Conservation (phyloP, 179 eudicot species). For the Spergularia azorica region DNA sequence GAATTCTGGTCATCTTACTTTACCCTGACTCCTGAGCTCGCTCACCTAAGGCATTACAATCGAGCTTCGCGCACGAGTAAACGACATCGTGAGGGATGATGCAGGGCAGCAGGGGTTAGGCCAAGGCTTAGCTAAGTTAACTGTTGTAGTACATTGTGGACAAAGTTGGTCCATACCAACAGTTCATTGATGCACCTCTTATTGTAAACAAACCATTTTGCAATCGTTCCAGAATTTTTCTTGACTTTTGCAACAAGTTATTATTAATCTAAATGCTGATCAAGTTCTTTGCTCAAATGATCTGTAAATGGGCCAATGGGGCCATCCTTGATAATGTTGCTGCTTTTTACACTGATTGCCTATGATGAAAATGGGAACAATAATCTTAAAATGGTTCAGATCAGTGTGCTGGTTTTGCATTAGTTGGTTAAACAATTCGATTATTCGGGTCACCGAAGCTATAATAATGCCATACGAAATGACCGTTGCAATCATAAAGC, state of each 20-base stretch:
- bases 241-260: slow-evolving; percentile 4
- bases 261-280: not conserved
- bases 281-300: not conserved
- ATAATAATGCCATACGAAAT: not conserved
- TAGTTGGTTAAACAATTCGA: not conserved
- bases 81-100: too few relatives aligned
- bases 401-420: slow-evolving; percentile 1
- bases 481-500: not conserved
- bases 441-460: too few relatives aligned
- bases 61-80: too few relatives aligned
- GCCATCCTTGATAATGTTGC: not conserved
- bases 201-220: not conserved
- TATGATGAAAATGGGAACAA: not conserved
- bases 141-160: not conserved
- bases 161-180: not conserved
- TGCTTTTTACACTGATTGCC: not conserved
- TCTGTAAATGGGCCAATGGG: not conserved
- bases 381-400: too few relatives aligned
- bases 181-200: slow-evolving; percentile 9
- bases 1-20: too few relatives aligned
- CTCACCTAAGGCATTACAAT: too few relatives aligned
- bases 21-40: too few relatives aligned
- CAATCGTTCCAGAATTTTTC: not conserved
- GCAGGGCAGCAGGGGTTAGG: too few relatives aligned
- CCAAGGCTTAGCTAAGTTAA: not conserved